Conservation (phyloP, 2,329 filamentous ascomycete species). For the Botrytis squamosa region DNA sequence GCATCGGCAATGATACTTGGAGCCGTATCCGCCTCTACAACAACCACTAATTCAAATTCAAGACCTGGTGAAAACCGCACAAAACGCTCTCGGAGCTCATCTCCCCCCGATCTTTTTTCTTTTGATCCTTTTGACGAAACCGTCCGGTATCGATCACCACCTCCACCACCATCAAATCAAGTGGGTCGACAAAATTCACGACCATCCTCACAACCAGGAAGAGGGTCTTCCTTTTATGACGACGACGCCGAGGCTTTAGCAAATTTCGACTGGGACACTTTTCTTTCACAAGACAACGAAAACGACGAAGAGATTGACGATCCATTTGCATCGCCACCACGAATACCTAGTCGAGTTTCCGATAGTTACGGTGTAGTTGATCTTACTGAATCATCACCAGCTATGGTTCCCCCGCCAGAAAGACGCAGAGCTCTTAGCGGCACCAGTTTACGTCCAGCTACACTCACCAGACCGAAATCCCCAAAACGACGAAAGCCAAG, state of each 20-base stretch:
- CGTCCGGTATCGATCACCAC: conserved; percentile 4
- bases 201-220: neutral
- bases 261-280: conserved; percentile 10
- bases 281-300: neutral
- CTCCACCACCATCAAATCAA: conserved; percentile 1
- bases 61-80: neutral
- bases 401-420: conserved; percentile 26
- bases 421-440: conserved; percentile 33
- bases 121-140: conserved; percentile 3
- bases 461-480: conserved; percentile 18
- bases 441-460: conserved; percentile 23
- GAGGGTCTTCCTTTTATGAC: conserved; percentile 6
- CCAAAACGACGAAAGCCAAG: neutral
- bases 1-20: neutral
- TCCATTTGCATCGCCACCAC: neutral
- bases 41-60: neutral
- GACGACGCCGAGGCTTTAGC: neutral
- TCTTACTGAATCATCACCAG: conserved; percentile 33
- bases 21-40: neutral
- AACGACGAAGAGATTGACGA: neutral
- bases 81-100: conserved; percentile 1
- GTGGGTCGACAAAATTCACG: neutral
- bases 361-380: conserved; percentile 29
- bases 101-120: neutral
- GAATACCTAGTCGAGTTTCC: conserved; percentile 20